Base-by-base conservation (phyloP, 2,329 filamentous ascomycete species). In the Ceratocystis destructans region DNA sequence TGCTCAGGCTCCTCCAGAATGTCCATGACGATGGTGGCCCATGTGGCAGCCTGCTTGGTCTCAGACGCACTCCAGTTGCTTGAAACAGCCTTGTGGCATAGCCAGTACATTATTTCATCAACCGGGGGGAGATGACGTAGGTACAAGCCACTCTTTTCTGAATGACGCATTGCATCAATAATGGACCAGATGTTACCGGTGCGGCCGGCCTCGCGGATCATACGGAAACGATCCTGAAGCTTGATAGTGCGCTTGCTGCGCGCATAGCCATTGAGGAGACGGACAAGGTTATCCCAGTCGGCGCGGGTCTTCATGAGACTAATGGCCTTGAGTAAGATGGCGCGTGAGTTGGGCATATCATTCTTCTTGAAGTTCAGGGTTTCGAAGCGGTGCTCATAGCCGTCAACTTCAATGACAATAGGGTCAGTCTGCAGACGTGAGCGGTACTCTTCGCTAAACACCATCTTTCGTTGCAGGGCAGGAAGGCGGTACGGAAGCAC, bases 401-500 rank as follows among this genome's bases (percentile, higher is more conserved):
- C 83, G 68, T 82, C 82, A 69, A 87, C 78, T 70, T 84, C 81
- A 69, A 86, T 80, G 68, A 77, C 76, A 68, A 85, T 77, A 46
- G 83, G 82, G 72, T 85, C 82, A 45, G 76, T 74, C 68, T 80
- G 75, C 50, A 87, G 79, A 67, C 74, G 74, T 69, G 78, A 74
- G 69, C 77, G 75, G 73, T 79, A 76, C 69, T 77, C 78, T 15
- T 72, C 69, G 67, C 77, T 75, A 75, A 79, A 80, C 70, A 88
- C 74, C 68, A 81, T 77, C 70, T 80, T 77, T 70, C 78, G 80
- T 74, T 87, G 81, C 63, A 75, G 74, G 33, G 72, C 67, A 25
- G 79, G 77, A 33, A 89, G 81, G 72, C 84, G 82, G 41, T 79
- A 75, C n/a, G 85, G 85, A 53, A 88, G 75, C 72, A 88, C 81